Evolutionary conservation across 1,284 basidiomycete genomes (phyloP).

Genomic region (Waitea zeae): DNA sequence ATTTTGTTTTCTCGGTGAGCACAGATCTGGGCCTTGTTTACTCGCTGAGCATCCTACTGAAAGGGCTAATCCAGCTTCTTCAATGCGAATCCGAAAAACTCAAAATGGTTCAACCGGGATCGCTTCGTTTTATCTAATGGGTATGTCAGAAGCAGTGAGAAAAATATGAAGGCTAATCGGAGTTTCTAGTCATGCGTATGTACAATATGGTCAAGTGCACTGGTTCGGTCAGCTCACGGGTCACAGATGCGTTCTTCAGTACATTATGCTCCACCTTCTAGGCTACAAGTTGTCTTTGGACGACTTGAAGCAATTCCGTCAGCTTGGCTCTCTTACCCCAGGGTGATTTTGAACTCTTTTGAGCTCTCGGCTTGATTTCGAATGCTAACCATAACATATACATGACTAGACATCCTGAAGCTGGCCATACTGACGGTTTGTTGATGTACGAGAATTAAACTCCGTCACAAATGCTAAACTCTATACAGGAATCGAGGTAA

Average conservation of each 20-base stretch:
- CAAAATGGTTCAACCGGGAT: slow-evolving; percentile 88
- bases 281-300: slow-evolving; percentile 76
- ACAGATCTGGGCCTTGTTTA: not conserved
- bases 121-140: slow-evolving; percentile 79
- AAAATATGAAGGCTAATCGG: slow-evolving; percentile 6
- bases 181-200: slow-evolving; percentile 46
- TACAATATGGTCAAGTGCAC: slow-evolving; percentile 5
- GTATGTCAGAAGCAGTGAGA: slow-evolving; percentile 17
- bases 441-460: slow-evolving; percentile 4
- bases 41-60: not conserved
- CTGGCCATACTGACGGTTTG: slow-evolving; percentile 70
- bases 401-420: slow-evolving; percentile 88
- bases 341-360: too few relatives aligned
- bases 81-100: slow-evolving; percentile 75
- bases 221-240: slow-evolving; percentile 1
- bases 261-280: slow-evolving; percentile 67
- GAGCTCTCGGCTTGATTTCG: too few relatives aligned
- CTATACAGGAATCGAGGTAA: slow-evolving; percentile 68
- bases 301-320: slow-evolving; percentile 74
- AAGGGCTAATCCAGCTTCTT: slow-evolving; percentile 43
- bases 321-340: slow-evolving; percentile 77
- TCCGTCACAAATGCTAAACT: slow-evolving; percentile 2
- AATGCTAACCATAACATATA: too few relatives aligned
- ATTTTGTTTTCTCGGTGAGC: slow-evolving; percentile 65
- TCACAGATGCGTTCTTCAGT: slow-evolving; percentile 71